Evolutionary conservation across 345 rosid species (phyloP).

Genomic region (Euphorbia pulcherrima): DNA sequence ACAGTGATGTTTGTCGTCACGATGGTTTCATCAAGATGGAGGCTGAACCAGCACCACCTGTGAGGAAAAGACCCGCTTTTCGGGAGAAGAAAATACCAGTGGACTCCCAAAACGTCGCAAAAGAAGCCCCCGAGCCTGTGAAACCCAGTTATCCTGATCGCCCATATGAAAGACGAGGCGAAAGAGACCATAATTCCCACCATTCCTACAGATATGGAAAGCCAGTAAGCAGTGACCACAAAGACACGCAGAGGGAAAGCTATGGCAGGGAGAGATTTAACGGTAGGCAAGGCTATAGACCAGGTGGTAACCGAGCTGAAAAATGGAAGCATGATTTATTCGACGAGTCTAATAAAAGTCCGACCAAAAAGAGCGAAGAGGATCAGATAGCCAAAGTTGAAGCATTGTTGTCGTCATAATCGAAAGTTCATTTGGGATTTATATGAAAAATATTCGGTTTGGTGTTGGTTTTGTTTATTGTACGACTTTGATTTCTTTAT

Average conservation of each 20-base stretch:
- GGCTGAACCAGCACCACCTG: slow-evolving; percentile 37
- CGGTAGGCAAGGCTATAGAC: slow-evolving; percentile 44
- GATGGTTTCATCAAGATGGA: slow-evolving; percentile 64
- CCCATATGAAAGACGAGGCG: slow-evolving; percentile 47
- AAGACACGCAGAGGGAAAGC: slow-evolving; percentile 49
- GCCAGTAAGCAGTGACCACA: slow-evolving; percentile 40
- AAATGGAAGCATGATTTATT: slow-evolving; percentile 96
- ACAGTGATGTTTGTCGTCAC: slow-evolving; percentile 49
- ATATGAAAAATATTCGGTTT: neutral
- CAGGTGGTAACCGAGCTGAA: slow-evolving; percentile 45
- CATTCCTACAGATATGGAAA: slow-evolving; percentile 43
- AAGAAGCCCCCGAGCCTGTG: slow-evolving; percentile 31
- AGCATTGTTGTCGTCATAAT: slow-evolving; percentile 65
- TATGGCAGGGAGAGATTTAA: slow-evolving; percentile 48
- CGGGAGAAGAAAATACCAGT: slow-evolving; percentile 59
- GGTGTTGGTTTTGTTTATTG: no score
- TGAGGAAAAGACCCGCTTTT: slow-evolving; percentile 82
- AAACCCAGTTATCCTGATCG: slow-evolving; percentile 31
- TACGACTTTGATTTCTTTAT: neutral
- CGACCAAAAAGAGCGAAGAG: slow-evolving; percentile 65
- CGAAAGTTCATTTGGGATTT: neutral
- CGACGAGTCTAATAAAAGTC: slow-evolving; percentile 71
- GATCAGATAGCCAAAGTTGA: slow-evolving; percentile 90
- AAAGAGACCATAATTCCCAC: slow-evolving; percentile 40
- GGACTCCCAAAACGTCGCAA: slow-evolving; percentile 37